These are phyloP conservation scores for Vaccinium corymbosum DNA, from an alignment of 148 eudicot genomes.

Conservation along the genomic window DNA sequence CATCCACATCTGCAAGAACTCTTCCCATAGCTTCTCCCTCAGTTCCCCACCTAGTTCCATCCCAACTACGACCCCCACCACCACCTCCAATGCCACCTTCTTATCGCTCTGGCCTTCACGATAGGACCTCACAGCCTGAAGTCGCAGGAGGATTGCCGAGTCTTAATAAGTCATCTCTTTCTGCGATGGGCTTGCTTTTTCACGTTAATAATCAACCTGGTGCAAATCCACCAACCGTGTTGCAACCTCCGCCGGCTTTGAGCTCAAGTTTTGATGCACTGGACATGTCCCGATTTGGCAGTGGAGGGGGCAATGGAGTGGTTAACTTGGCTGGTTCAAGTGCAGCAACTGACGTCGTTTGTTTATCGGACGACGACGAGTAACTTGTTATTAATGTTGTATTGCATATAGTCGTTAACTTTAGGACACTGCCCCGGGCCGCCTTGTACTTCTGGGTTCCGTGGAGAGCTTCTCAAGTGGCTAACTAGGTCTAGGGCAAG, in stretches of 20 bases:
- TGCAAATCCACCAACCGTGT: slow-evolving; percentile 7
- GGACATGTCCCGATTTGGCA: slow-evolving; percentile 28
- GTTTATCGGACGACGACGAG: slow-evolving; percentile 64
- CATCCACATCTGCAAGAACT: slow-evolving; percentile 21
- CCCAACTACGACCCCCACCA: background rate
- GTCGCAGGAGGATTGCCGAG: slow-evolving; percentile 9
- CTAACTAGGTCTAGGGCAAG: background rate
- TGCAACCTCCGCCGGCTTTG: slow-evolving; percentile 20
- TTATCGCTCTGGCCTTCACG: slow-evolving; percentile 8
- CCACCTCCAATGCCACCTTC: background rate
- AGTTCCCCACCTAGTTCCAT: slow-evolving; percentile 13
- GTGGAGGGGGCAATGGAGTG: slow-evolving; percentile 20
- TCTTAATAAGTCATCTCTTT: slow-evolving; percentile 10
- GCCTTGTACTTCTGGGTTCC: background rate
- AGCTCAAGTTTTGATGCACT: slow-evolving; percentile 13
- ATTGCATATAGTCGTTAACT: slow-evolving; percentile 2
- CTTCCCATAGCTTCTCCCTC: slow-evolving; percentile 15
- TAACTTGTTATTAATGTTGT: slow-evolving; percentile 15
- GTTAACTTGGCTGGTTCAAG: slow-evolving; percentile 17
- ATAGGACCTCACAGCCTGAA: slow-evolving; percentile 19
- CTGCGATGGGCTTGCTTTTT: slow-evolving; percentile 27
- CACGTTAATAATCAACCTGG: slow-evolving; percentile 22
- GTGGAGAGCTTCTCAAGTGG: background rate
- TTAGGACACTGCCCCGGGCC: background rate
- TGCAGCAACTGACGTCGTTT: slow-evolving; percentile 25